phyloP scores from a whole-genome alignment of 1,284 basidiomycete genomes.

The Xerocomus minutiporus region DNA sequence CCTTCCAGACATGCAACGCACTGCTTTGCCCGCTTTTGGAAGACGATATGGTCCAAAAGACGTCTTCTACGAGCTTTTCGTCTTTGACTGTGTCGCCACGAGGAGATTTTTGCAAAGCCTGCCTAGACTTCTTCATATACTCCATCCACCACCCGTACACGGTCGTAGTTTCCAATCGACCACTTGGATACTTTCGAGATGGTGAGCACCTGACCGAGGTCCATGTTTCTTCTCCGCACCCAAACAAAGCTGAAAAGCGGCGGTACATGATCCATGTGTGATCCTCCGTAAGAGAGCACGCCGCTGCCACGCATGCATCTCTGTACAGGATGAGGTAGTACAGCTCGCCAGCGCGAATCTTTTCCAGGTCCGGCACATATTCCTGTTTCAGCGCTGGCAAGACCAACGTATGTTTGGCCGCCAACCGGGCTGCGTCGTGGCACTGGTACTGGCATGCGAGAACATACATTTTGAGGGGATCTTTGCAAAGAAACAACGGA shows the following conservation, averaged over 20 bases:
- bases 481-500: neutral
- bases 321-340: slow-evolving; percentile 14
- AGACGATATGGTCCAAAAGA: neutral
- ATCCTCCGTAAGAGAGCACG: neutral
- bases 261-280: slow-evolving; percentile 9
- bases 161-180: neutral
- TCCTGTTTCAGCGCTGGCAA: neutral
- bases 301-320: slow-evolving; percentile 5
- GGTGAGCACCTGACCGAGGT: neutral
- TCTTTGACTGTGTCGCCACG: slow-evolving; percentile 5
- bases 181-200: neutral
- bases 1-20: neutral
- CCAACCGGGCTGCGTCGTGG: slow-evolving; percentile 6
- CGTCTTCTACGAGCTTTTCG: neutral
- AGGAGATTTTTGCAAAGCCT: slow-evolving; percentile 2
- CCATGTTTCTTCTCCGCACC: neutral
- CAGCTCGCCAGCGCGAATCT: slow-evolving; percentile 8
- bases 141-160: slow-evolving; percentile 14
- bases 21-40: slow-evolving; percentile 6
- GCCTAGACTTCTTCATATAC: slow-evolving; percentile 14
- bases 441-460: slow-evolving; percentile 14
- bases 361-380: slow-evolving; percentile 16
- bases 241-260: neutral
- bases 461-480: slow-evolving; percentile 17
- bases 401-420: slow-evolving; percentile 11